Percentiles rank a stretch among this genome's conserved stretches.
phyloP scores from a whole-genome alignment of 345 rosid genomes.

The Chamaenerion angustifolium region DNA sequence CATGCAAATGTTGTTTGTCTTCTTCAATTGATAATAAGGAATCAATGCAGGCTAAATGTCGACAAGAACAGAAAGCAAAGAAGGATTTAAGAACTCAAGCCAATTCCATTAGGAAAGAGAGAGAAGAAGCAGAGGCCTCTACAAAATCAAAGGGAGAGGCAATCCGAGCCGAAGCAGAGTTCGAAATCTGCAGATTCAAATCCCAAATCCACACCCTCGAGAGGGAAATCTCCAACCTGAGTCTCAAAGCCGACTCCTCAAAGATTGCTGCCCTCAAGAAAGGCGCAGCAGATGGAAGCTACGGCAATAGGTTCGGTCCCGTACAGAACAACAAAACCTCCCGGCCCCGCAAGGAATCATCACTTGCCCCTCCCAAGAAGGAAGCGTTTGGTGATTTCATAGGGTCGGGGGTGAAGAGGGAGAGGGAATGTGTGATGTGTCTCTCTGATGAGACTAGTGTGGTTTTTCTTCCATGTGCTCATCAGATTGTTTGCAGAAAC shows the following conservation, averaged over 20 bases:
- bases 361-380: too few species aligned
- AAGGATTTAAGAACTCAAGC: constrained; percentile 32
- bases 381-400: constrained; percentile 17
- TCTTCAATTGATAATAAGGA: too few species aligned
- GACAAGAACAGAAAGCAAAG: constrained; percentile 50
- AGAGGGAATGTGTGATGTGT: constrained; percentile 93
- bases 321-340: constrained; percentile 8
- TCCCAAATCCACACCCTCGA: constrained; percentile 50
- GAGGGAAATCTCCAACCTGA: constrained; percentile 47
- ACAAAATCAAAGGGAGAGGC: constrained; percentile 35
- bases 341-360: too few species aligned
- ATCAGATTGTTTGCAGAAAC: constrained; percentile 37
- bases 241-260: constrained; percentile 46
- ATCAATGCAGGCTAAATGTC: constrained; percentile 58
- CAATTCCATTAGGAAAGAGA: constrained; percentile 33
- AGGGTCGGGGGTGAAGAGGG: constrained; percentile 41
- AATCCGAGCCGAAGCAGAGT: constrained; percentile 42
- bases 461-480: constrained; percentile 49
- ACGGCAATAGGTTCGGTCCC: constrained; percentile 12
- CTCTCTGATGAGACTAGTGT: constrained; percentile 47
- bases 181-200: constrained; percentile 12
- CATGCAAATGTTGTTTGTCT: too few species aligned
- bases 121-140: constrained; percentile 34
- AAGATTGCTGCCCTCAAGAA: constrained; percentile 56
- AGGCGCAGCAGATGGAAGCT: not conserved